Percentiles rank a stretch among this genome's conserved stretches.
These are phyloP conservation scores for Sophora flavescens DNA, from an alignment of 306 rosid species.

Conservation along the genomic window DNA sequence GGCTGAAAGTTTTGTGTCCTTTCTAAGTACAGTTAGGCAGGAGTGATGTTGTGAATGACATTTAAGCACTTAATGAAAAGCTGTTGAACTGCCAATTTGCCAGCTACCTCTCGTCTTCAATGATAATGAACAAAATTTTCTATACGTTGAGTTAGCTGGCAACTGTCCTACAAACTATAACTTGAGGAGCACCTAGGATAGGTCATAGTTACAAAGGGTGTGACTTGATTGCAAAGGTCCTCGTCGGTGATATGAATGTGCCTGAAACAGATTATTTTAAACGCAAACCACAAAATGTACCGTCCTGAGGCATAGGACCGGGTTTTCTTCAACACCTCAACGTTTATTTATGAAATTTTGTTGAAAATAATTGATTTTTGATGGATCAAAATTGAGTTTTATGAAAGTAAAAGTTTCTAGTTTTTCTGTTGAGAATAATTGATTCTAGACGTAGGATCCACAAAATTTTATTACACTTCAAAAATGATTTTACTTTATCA, in stretches of 20 bases:
- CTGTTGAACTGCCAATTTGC: constrained; percentile 39
- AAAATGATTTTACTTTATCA: no score
- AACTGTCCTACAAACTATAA: constrained; percentile 45
- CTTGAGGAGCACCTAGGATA: constrained; percentile 5
- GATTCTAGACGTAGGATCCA: no score
- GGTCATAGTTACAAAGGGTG: neutral
- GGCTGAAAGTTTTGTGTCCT: constrained; percentile 18
- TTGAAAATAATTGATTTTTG: no score
- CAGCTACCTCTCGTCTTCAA: constrained; percentile 28
- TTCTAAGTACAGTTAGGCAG: constrained; percentile 30
- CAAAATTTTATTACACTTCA: no score
- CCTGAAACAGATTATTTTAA: no score
- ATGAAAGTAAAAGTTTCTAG: no score
- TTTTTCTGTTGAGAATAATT: no score
- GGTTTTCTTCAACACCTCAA: no score
- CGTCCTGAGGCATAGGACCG: no score
- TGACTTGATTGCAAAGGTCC: neutral
- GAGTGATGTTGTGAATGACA: constrained; percentile 21
- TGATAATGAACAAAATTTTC: constrained; percentile 35
- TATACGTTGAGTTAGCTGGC: constrained; percentile 46
- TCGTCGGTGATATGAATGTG: neutral
- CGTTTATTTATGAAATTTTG: no score
- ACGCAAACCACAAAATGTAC: no score
- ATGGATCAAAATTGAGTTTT: no score
- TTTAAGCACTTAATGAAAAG: constrained; percentile 26